Conservation (phyloP, 2,329 filamentous ascomycete species). For the Penicillium sp. region DNA sequence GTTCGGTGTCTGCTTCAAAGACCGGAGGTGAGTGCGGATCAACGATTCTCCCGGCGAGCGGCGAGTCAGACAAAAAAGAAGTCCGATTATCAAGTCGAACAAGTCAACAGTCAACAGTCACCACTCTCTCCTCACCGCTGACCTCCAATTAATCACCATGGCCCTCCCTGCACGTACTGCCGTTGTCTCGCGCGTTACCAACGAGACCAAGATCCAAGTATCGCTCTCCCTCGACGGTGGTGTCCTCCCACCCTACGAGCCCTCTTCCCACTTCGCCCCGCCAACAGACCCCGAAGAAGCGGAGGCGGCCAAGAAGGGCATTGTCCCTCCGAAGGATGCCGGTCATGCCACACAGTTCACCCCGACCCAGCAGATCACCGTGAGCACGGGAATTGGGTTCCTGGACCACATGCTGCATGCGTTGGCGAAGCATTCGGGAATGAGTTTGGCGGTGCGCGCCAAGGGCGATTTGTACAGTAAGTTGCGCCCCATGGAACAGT, state of each 20-base stretch:
- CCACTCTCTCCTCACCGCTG: neutral
- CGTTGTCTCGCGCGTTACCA: conserved; percentile 84
- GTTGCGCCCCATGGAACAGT: conserved; percentile 35
- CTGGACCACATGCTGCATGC: conserved; percentile 99
- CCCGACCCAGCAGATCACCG: conserved; percentile 80
- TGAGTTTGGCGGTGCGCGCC: conserved; percentile 83
- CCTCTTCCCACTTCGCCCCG: conserved; percentile 61
- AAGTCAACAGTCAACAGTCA: neutral
- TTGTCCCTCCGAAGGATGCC: conserved; percentile 50
- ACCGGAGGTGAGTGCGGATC: conserved; percentile 23
- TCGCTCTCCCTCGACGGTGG: conserved; percentile 94
- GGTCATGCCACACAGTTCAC: conserved; percentile 84
- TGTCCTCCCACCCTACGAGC: conserved; percentile 51
- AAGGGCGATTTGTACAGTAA: conserved; percentile 88
- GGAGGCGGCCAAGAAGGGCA: conserved; percentile 53
- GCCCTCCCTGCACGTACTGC: conserved; percentile 68
- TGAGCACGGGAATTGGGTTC: conserved; percentile 95
- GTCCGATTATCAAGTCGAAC: conserved; percentile 24
- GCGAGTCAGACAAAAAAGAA: conserved; percentile 23
- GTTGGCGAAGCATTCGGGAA: conserved; percentile 91
- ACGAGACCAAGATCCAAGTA: conserved; percentile 96
- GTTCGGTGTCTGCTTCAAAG: conserved; percentile 4
- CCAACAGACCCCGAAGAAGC: conserved; percentile 60
- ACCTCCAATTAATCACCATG: conserved; percentile 22
- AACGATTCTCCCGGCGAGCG: conserved; percentile 25